Base-by-base conservation (phyloP, 164 flowering plant genomes). In the Cinnamomum chago region DNA sequence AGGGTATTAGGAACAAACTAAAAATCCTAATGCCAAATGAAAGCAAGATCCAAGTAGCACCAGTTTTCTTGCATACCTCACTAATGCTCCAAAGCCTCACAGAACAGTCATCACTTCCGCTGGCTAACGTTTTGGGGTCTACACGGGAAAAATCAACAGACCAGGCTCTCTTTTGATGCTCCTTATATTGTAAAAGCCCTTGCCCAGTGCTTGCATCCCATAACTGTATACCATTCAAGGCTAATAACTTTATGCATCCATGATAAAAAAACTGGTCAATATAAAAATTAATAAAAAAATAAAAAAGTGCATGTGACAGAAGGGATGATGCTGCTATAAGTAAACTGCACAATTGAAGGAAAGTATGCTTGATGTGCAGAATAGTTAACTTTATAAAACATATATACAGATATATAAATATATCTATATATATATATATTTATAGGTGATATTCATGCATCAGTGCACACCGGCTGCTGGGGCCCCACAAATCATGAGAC, bases 51-150 rank as follows among this genome's bases (percentile, higher is more conserved):
- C 64, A 60, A 18, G 64, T 24, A 18, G 64, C 23, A 60, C 64
- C 7, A 60, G 23, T 18, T 58, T n/a, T 58, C 62, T 58, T 60
- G 50, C 83, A 73, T 89, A 78, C 98, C 95, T 94, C 97, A 80
- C 86, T 96, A 50, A 96, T 87, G 87, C 82, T 92, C 99, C 99
- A 96, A 70, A 96, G 76, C 82, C 91, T 94, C 78, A 96, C 99
- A 66, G 88, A 80, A 80, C 85, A 89, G 82, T 96, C 99, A 86
- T 96, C 99, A 82, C 99, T 89, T 74, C 99, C 99, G 84, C 97
- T 96, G 81, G 92, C 98, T 65, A 96, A 83, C 76, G 89, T 92
- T 76, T 84, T 96, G 50, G 99, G 99, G 79, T 86, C 88, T 58
- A 84, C 84, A 55, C 27, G 88, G 77, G 98, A 94, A 79, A 96